Conservation (phyloP, 169 alveolate genomes). For the Plasmodium gaboni region DNA sequence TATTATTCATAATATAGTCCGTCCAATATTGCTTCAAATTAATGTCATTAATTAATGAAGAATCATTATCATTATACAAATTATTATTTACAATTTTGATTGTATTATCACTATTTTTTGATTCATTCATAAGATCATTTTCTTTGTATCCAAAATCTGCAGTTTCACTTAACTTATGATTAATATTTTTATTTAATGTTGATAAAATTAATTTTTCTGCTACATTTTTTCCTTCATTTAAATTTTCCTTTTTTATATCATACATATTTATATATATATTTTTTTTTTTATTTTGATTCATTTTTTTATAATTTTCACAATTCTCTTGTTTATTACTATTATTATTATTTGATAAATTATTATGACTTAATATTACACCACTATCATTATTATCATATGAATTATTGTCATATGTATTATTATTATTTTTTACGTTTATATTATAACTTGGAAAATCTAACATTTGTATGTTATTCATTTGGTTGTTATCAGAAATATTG, state of each 20-base stretch:
- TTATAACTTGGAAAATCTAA: too few relatives aligned
- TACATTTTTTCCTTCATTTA: neutral
- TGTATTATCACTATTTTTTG: constrained; percentile 14
- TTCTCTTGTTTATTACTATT: too few relatives aligned
- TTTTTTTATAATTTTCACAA: too few relatives aligned
- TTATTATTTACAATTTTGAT: neutral
- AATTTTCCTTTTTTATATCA: neutral
- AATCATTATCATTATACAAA: neutral
- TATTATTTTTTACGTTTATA: too few relatives aligned
- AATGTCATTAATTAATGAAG: neutral
- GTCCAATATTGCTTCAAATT: neutral
- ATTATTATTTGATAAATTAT: too few relatives aligned
- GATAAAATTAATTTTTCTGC: neutral
- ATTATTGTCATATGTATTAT: too few relatives aligned
- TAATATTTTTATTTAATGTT: constrained; percentile 7
- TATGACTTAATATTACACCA: too few relatives aligned
- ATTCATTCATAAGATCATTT: constrained; percentile 10
- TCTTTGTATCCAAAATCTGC: constrained; percentile 74
- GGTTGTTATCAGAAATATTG: too few relatives aligned
- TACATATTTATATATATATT: neutral
- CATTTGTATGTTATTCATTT: too few relatives aligned
- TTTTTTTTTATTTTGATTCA: neutral
- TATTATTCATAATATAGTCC: neutral
- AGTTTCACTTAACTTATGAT: constrained; percentile 41
- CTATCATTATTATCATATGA: too few relatives aligned